phyloP scores from a whole-genome alignment of 768 basidiomycete genomes.

The Leccinum truebloodii region DNA sequence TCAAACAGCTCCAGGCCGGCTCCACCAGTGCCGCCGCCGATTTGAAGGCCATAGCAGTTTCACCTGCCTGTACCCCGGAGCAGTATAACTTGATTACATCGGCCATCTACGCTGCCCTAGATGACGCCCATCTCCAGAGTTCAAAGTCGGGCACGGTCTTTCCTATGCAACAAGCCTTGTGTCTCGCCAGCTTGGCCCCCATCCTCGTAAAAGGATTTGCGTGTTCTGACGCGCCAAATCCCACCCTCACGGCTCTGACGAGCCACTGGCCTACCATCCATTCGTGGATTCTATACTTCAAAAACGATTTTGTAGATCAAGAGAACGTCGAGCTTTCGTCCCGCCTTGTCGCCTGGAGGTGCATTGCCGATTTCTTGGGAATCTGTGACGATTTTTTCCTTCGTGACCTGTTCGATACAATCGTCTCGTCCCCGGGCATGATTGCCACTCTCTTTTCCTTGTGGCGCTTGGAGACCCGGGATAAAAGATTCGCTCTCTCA shows the following conservation, averaged over 20 bases:
- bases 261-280: constrained; percentile 22
- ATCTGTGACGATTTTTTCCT: constrained; percentile 19
- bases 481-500: constrained; percentile 18
- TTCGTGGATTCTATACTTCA: constrained; percentile 29
- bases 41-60: constrained; percentile 23
- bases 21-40: constrained; percentile 20
- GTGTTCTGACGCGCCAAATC: neutral
- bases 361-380: constrained; percentile 24
- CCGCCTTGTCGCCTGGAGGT: constrained; percentile 23
- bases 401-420: constrained; percentile 16
- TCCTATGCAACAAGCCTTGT: constrained; percentile 24
- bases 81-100: constrained; percentile 19
- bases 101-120: constrained; percentile 24
- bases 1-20: constrained; percentile 25
- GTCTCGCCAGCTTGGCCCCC: constrained; percentile 18
- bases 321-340: constrained; percentile 20
- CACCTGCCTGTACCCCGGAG: constrained; percentile 18
- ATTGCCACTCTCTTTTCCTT: constrained; percentile 25
- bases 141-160: constrained; percentile 12
- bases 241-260: constrained; percentile 8
- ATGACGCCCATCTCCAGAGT: constrained; percentile 18
- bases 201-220: constrained; percentile 11
- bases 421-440: constrained; percentile 22
- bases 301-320: constrained; percentile 23
- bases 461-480: constrained; percentile 28